Evolutionary conservation across 2,329 filamentous ascomycete genomes (phyloP).

Genomic region (Cladophialophora bantiana): DNA sequence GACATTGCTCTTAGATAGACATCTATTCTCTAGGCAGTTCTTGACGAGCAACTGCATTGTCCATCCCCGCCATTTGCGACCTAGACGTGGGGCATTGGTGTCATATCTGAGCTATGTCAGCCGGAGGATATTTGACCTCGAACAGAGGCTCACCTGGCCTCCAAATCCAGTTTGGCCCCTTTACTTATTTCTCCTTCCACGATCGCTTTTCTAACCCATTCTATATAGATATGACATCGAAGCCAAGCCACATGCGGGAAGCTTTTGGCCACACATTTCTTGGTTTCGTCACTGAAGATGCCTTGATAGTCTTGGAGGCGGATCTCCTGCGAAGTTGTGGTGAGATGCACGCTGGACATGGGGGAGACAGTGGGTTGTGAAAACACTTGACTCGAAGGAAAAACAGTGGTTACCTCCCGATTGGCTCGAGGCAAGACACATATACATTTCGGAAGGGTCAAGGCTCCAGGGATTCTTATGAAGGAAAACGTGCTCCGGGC

Average conservation of each 20-base stretch:
- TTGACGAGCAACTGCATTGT: no score
- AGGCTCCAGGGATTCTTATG: background rate
- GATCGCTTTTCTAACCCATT: background rate
- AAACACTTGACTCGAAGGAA: background rate
- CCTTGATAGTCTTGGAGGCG: background rate
- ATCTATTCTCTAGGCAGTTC: no score
- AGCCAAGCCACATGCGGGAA: background rate
- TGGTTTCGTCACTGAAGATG: background rate
- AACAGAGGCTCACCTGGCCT: no score
- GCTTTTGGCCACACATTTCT: background rate
- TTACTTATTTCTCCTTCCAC: background rate
- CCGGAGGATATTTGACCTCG: no score
- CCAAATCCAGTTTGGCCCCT: background rate
- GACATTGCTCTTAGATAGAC: no score
- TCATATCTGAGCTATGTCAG: no score
- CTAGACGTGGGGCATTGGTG: no score
- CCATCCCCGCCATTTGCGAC: no score
- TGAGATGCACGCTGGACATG: background rate
- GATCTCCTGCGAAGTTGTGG: background rate
- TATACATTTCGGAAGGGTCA: background rate
- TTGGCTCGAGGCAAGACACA: background rate
- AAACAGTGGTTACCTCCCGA: background rate
- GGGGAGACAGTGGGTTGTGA: no score
- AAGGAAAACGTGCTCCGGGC: background rate
- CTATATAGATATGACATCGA: background rate